A percentile compares a stretch with the other conserved stretches of the same genome.
Conservation (phyloP, 129 eudicot species). For the Logfia minima region DNA sequence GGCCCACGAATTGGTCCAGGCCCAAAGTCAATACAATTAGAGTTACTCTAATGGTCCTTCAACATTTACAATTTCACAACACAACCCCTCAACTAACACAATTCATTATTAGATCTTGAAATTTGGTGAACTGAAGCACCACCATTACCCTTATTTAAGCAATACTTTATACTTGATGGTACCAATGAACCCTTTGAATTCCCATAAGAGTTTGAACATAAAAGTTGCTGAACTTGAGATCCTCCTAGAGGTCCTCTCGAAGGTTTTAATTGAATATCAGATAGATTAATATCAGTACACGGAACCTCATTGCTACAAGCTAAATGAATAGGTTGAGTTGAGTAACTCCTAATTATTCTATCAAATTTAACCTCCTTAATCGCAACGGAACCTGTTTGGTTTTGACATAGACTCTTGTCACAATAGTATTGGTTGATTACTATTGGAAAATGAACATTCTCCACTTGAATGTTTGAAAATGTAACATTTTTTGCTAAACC, state of each 20-base stretch:
- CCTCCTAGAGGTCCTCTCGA: slow-evolving; percentile 31
- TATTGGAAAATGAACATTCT: slow-evolving; percentile 68
- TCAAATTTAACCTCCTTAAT: slow-evolving; percentile 56
- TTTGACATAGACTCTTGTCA: slow-evolving; percentile 57
- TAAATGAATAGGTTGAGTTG: slow-evolving; percentile 63
- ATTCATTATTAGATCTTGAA: slow-evolving; percentile 41
- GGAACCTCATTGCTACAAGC: slow-evolving; percentile 68
- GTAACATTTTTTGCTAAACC: slow-evolving; percentile 79
- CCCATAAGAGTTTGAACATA: slow-evolving; percentile 76
- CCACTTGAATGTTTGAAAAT: slow-evolving; percentile 62
- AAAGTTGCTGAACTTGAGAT: slow-evolving; percentile 41
- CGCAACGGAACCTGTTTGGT: slow-evolving; percentile 68
- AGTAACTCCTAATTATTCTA: slow-evolving; percentile 57
- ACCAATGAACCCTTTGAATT: slow-evolving; percentile 51
- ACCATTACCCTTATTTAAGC: slow-evolving; percentile 52
- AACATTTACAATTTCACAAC: slow-evolving; percentile 26
- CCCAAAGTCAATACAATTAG: slow-evolving; percentile 33
- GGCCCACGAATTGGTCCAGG: slow-evolving; percentile 34
- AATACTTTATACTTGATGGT: slow-evolving; percentile 62
- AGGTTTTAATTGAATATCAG: slow-evolving; percentile 55
- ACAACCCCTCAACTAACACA: slow-evolving; percentile 30
- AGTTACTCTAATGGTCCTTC: slow-evolving; percentile 20
- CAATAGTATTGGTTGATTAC: slow-evolving; percentile 84
- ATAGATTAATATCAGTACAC: slow-evolving; percentile 44
- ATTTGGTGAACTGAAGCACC: slow-evolving; percentile 36